phyloP scores from a whole-genome alignment of 208 protist genomes.

The Leishmania major region DNA sequence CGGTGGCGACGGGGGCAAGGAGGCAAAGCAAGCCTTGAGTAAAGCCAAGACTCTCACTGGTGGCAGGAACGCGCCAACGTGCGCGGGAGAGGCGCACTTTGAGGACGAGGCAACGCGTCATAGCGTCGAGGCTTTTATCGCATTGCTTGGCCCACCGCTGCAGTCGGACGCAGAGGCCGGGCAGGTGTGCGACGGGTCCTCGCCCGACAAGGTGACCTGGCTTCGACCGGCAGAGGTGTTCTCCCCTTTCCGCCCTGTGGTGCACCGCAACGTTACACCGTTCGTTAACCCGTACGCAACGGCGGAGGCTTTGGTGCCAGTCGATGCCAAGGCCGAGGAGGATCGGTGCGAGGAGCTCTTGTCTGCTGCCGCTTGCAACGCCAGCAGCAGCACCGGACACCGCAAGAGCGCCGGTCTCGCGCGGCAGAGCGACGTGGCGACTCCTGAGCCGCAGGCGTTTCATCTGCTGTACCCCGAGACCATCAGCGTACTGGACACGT shows the following conservation, averaged over 20 bases:
- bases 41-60: conserved; percentile 7
- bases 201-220: conserved; percentile 49
- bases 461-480: conserved; percentile 79
- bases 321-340: conserved; percentile 48
- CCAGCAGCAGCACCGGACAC: neutral
- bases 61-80: neutral
- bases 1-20: conserved; percentile 9
- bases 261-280: conserved; percentile 84
- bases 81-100: conserved; percentile 13
- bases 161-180: neutral
- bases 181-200: neutral
- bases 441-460: conserved; percentile 35
- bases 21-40: neutral
- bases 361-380: neutral
- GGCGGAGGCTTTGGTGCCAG: conserved; percentile 25
- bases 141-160: neutral
- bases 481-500: conserved; percentile 58
- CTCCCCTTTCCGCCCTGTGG: conserved; percentile 88
- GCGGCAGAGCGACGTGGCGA: conserved; percentile 13
- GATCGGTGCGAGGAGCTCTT: conserved; percentile 21
- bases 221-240: conserved; percentile 70
- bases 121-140: conserved; percentile 19
- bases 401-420: neutral
- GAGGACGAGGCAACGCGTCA: conserved; percentile 13
- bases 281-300: conserved; percentile 80